Evolutionary conservation across 1,284 basidiomycete genomes (phyloP).

Genomic region (Pholiota adiposa): DNA sequence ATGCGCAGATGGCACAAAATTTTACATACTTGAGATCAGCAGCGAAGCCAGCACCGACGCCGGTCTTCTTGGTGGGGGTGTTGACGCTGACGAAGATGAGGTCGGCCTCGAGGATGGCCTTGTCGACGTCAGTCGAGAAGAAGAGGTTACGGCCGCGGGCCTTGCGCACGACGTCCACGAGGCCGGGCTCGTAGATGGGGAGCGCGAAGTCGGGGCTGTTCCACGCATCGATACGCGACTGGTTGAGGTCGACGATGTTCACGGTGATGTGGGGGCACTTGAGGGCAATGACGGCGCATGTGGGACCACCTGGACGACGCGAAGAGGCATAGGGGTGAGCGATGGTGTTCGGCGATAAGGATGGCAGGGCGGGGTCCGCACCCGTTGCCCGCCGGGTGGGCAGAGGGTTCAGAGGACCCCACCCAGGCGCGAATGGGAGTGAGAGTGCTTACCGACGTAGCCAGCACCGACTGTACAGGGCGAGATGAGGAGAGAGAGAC

Average conservation of each 20-base stretch:
- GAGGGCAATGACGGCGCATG: conserved; percentile 94
- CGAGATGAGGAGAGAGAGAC: conserved; percentile 12
- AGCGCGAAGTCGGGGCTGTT: conserved; percentile 79
- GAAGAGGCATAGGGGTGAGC: conserved; percentile 14
- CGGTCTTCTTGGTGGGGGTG: conserved; percentile 98
- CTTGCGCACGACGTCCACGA: conserved; percentile 90
- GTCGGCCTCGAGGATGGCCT: conserved; percentile 91
- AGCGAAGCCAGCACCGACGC: conserved; percentile 96
- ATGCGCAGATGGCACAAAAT: conserved; percentile 3
- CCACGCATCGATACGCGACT: conserved; percentile 95
- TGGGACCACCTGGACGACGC: conserved; percentile 80
- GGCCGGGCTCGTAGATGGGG: conserved; percentile 97
- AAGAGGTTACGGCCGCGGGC: conserved; percentile 95
- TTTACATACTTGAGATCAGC: conserved; percentile 90
- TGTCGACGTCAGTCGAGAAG: conserved; percentile 96
- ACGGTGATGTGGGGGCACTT: conserved; percentile 95
- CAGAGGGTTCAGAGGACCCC: conserved; percentile 10
- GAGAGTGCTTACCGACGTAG: conserved; percentile 80
- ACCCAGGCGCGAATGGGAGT: background rate
- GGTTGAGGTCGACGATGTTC: conserved; percentile 98
- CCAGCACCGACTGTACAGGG: conserved; percentile 83
- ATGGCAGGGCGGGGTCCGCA: conserved; percentile 7
- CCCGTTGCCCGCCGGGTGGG: conserved; percentile 12
- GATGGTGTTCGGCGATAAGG: background rate
- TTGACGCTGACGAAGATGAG: conserved; percentile 91